These are phyloP conservation scores for Zhuliangozyma parablackwelliae DNA, from an alignment of 1,139 yeast species.

Conservation along the genomic window DNA sequence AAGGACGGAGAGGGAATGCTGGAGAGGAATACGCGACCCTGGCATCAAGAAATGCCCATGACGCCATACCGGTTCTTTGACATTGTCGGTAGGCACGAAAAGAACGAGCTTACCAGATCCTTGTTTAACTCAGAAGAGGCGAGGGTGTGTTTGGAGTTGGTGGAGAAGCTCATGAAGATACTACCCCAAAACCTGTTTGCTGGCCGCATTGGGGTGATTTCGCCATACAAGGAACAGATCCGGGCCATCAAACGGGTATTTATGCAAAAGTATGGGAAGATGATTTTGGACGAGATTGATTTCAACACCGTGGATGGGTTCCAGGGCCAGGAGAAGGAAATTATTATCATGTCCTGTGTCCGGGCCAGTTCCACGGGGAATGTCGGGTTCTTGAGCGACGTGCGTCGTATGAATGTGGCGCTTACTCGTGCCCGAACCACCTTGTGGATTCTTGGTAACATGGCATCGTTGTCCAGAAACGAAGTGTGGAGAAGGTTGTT, in stretches of 20 bases:
- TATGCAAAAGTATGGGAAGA: slow-evolving; percentile 53
- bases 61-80: slow-evolving; percentile 81
- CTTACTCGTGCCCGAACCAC: slow-evolving; percentile 90
- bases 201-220: slow-evolving; percentile 82
- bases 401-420: slow-evolving; percentile 94
- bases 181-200: slow-evolving; percentile 52
- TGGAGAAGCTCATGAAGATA: slow-evolving; percentile 48
- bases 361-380: slow-evolving; percentile 67
- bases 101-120: slow-evolving; percentile 62
- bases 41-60: slow-evolving; percentile 61
- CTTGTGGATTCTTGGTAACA: slow-evolving; percentile 87
- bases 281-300: slow-evolving; percentile 64
- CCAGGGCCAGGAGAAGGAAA: slow-evolving; percentile 96
- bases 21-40: slow-evolving; percentile 54
- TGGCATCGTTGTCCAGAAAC: slow-evolving; percentile 55
- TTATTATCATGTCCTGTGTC: slow-evolving; percentile 91
- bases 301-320: slow-evolving; percentile 97
- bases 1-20: slow-evolving; percentile 74
- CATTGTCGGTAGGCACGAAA: slow-evolving; percentile 59
- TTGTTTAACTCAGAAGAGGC: slow-evolving; percentile 71
- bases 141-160: slow-evolving; percentile 63
- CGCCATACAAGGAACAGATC: slow-evolving; percentile 93
- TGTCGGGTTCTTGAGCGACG: slow-evolving; percentile 86
- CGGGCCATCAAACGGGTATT: slow-evolving; percentile 55
- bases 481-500: slow-evolving; percentile 67